Evolutionary conservation across 805 yeast species (phyloP).

Genomic region (Phaffomyces thermotolerans): DNA sequence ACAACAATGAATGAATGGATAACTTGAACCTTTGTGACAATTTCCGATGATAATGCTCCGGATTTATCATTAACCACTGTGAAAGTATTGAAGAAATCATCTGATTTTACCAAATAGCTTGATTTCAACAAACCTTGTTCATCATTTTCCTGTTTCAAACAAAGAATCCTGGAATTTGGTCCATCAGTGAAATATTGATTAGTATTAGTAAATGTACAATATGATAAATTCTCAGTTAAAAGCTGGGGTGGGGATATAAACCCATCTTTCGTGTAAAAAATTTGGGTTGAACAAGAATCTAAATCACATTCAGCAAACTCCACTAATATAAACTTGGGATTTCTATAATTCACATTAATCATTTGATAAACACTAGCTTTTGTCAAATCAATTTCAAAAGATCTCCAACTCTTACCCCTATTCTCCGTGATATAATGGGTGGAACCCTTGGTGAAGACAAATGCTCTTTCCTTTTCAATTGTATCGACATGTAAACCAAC

Average conservation of each 20-base stretch:
- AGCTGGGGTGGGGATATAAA: conserved; percentile 28
- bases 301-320: conserved; percentile 23
- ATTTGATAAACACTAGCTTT: conserved; percentile 15
- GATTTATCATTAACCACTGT: conserved; percentile 25
- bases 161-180: conserved; percentile 29
- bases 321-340: conserved; percentile 32
- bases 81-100: conserved; percentile 37
- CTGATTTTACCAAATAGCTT: conserved; percentile 27
- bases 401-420: conserved; percentile 35
- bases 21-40: conserved; percentile 26
- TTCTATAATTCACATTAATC: conserved; percentile 32
- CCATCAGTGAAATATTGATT: conserved; percentile 19
- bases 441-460: conserved; percentile 28
- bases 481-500: conserved; percentile 26
- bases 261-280: conserved; percentile 40
- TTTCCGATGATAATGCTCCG: conserved; percentile 24
- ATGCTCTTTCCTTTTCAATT: conserved; percentile 32
- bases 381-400: conserved; percentile 24
- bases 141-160: conserved; percentile 37
- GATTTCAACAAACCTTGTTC: conserved; percentile 28
- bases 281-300: conserved; percentile 27
- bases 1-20: conserved; percentile 30
- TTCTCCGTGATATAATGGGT: conserved; percentile 34
- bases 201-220: conserved; percentile 27
- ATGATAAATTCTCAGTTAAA: conserved; percentile 20